Evolutionary conservation across 257 asterid genomes (phyloP).

Genomic region (Salvia splendens): DNA sequence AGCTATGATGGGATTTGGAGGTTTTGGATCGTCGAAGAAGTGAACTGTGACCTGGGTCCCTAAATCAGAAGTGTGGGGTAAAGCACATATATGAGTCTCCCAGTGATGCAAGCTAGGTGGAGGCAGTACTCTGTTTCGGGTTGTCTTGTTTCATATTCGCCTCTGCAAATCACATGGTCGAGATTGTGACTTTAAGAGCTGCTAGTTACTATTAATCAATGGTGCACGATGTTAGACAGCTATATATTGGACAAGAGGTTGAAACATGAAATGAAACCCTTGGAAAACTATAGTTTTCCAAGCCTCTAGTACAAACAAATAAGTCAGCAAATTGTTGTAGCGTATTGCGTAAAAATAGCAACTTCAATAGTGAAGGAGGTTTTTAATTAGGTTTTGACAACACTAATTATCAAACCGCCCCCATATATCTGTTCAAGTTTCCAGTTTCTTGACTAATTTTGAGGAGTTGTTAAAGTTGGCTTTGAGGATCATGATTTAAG

Average conservation of each 20-base stretch:
- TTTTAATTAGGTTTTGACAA: too few species aligned
- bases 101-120: constrained; percentile 10
- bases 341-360: too few species aligned
- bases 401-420: too few species aligned
- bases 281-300: too few species aligned
- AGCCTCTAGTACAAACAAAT: too few species aligned
- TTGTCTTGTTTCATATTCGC: background rate
- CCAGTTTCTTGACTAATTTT: background rate
- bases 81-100: background rate
- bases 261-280: too few species aligned
- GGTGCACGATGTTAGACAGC: background rate
- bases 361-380: too few species aligned
- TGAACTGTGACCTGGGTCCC: constrained; percentile 48
- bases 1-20: constrained; percentile 98
- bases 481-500: background rate
- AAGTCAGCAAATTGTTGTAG: too few species aligned
- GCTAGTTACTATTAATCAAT: background rate
- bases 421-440: too few species aligned
- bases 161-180: background rate
- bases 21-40: constrained; percentile 80
- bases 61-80: constrained; percentile 12
- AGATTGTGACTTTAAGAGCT: background rate
- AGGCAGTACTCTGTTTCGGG: background rate
- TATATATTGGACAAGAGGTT: too few species aligned
- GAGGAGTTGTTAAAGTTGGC: constrained; percentile 16